Conservation (phyloP, 352 stramenopile species). For the Phytopythium vexans region DNA sequence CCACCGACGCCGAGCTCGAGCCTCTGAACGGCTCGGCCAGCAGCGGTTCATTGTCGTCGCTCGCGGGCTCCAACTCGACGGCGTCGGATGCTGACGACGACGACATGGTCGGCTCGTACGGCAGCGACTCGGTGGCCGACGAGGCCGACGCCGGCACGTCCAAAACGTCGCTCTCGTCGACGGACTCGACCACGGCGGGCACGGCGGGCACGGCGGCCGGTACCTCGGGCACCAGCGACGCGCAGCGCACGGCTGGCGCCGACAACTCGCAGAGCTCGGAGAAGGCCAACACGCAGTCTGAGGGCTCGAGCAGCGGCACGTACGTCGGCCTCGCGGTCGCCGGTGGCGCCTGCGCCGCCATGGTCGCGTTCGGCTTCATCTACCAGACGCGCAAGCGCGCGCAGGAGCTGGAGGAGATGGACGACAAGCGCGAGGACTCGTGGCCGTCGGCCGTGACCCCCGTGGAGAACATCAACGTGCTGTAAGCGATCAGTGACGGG, state of each 20-base stretch:
- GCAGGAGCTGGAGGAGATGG: constrained; percentile 43
- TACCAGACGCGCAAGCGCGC: constrained; percentile 73
- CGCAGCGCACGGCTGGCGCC: constrained; percentile 22
- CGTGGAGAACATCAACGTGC: constrained; percentile 40
- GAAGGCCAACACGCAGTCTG: constrained; percentile 43
- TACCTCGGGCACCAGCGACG: constrained; percentile 21
- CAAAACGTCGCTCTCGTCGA: constrained; percentile 12
- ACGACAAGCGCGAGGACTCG: constrained; percentile 46
- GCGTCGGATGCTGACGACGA: neutral
- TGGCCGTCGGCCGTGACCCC: constrained; percentile 45
- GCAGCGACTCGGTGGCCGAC: constrained; percentile 8
- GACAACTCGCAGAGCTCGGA: constrained; percentile 15
- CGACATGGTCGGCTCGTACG: constrained; percentile 9
- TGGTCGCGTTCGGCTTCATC: constrained; percentile 73
- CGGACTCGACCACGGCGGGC: constrained; percentile 12
- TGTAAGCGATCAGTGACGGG: constrained; percentile 24
- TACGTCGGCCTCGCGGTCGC: constrained; percentile 25
- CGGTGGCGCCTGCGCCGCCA: constrained; percentile 29
- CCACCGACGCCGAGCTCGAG: constrained; percentile 10
- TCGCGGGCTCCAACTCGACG: constrained; percentile 8
- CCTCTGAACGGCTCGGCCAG: constrained; percentile 12
- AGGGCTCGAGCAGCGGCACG: constrained; percentile 1
- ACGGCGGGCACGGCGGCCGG: constrained; percentile 13
- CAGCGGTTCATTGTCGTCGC: constrained; percentile 8
- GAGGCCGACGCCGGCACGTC: constrained; percentile 10